phyloP scores from a whole-genome alignment of 1,284 basidiomycete genomes.

The Trichosporon faecale region DNA sequence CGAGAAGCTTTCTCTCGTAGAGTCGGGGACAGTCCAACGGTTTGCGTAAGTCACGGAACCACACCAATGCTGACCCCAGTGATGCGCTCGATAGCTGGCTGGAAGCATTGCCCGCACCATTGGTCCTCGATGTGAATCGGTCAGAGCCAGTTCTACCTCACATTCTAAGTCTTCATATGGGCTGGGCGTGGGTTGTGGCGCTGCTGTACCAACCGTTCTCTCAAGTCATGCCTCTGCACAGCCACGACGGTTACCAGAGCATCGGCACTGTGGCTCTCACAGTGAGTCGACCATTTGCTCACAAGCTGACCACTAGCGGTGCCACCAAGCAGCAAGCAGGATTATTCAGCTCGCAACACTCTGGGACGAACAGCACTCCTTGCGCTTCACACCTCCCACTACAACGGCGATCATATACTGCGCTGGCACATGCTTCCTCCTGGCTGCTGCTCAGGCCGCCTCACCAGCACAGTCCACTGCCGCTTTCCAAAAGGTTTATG shows the following conservation, averaged over 20 bases:
- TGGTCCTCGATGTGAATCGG: conserved; percentile 55
- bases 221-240: conserved; percentile 15
- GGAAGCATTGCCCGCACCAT: conserved; percentile 57
- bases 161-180: conserved; percentile 62
- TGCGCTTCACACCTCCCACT: conserved; percentile 64
- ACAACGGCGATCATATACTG: conserved; percentile 64
- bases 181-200: conserved; percentile 64
- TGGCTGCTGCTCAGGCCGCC: conserved; percentile 19
- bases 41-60: not conserved
- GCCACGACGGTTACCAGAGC: not conserved
- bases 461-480: conserved; percentile 10
- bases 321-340: conserved; percentile 63
- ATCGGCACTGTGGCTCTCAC: conserved; percentile 19
- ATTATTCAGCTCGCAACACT: conserved; percentile 61
- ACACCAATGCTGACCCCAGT: not conserved
- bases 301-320: conserved; percentile 46
- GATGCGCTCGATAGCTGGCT: conserved; percentile 62
- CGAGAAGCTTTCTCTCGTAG: conserved; percentile 17
- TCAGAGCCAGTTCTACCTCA: conserved; percentile 59
- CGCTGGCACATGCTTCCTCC: conserved; percentile 57
- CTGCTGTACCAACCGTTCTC: conserved; percentile 63
- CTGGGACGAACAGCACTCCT: conserved; percentile 60
- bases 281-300: not conserved
- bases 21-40: conserved; percentile 13
- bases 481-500: conserved; percentile 18